These are phyloP conservation scores for Candida silvatica DNA, from an alignment of 805 yeast species.

Conservation along the genomic window DNA sequence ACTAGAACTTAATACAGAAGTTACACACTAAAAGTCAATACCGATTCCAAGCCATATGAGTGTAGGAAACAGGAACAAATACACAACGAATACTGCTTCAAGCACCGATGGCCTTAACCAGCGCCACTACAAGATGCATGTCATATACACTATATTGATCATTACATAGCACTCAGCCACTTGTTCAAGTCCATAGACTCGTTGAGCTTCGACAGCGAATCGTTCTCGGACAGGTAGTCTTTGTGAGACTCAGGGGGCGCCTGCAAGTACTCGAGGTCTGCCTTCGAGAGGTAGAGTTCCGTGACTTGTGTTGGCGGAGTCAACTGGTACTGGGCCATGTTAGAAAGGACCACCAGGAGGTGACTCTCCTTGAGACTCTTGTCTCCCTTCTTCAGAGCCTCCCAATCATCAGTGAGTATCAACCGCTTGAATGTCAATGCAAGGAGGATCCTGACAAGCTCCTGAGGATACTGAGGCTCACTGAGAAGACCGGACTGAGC, in stretches of 20 bases:
- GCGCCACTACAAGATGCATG: no score
- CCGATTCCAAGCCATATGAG: no score
- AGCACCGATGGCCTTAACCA: no score
- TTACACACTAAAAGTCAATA: no score
- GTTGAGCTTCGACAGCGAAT: conserved; percentile 11
- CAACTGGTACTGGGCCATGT: conserved; percentile 2
- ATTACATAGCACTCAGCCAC: conserved; percentile 10
- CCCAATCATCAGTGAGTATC: conserved; percentile 46
- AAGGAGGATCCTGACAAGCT: conserved; percentile 13
- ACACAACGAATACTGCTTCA: no score
- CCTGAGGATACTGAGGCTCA: neutral
- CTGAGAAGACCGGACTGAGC: neutral
- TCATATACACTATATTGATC: no score
- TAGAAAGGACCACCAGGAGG: conserved; percentile 9
- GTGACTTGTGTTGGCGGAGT: conserved; percentile 6
- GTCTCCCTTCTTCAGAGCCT: conserved; percentile 17
- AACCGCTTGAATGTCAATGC: conserved; percentile 52
- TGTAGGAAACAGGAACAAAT: no score
- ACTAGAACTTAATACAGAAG: no score
- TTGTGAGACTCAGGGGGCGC: neutral
- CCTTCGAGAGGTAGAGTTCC: conserved; percentile 6
- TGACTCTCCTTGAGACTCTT: conserved; percentile 8
- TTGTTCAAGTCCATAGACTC: conserved; percentile 14
- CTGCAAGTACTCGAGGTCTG: conserved; percentile 7
- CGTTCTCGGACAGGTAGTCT: conserved; percentile 8